A percentile compares a stretch with the other conserved stretches of the same genome.
phyloP scores from a whole-genome alignment of 2,329 filamentous ascomycete genomes.

The Venturia carpophila region DNA sequence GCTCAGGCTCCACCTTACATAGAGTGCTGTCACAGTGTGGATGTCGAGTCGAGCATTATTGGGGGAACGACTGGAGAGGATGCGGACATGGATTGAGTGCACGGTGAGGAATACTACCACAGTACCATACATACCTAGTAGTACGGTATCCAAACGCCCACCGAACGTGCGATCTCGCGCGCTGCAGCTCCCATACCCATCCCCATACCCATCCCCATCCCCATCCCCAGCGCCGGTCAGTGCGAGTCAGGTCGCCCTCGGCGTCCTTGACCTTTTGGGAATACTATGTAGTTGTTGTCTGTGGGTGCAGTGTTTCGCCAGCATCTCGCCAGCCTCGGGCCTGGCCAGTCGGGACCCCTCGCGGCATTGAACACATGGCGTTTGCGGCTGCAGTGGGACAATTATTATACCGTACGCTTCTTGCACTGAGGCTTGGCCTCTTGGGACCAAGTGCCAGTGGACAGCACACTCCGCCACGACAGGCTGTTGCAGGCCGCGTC shows the following conservation, averaged over 20 bases:
- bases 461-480: neutral
- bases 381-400: neutral
- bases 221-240: neutral
- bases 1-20: neutral
- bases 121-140: too few relatives aligned
- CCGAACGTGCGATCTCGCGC: too few relatives aligned
- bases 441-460: too few relatives aligned
- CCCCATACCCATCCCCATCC: too few relatives aligned
- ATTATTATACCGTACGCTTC: too few relatives aligned
- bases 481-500: neutral
- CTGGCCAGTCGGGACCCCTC: neutral
- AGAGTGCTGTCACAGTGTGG: too few relatives aligned
- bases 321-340: neutral
- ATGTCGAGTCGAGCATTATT: neutral
- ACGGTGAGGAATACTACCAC: neutral
- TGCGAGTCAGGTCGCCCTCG: neutral
- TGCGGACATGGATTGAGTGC: neutral
- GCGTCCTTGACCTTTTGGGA: too few relatives aligned
- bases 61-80: neutral
- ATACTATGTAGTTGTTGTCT: too few relatives aligned
- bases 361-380: neutral
- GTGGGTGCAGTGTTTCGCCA: too few relatives aligned
- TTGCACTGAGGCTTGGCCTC: too few relatives aligned
- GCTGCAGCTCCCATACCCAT: too few relatives aligned
- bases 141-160: too few relatives aligned